A percentile compares a stretch with the other conserved stretches of the same genome.
Evolutionary conservation across 768 basidiomycete genomes (phyloP).

Genomic region (Amanita phalloides): DNA sequence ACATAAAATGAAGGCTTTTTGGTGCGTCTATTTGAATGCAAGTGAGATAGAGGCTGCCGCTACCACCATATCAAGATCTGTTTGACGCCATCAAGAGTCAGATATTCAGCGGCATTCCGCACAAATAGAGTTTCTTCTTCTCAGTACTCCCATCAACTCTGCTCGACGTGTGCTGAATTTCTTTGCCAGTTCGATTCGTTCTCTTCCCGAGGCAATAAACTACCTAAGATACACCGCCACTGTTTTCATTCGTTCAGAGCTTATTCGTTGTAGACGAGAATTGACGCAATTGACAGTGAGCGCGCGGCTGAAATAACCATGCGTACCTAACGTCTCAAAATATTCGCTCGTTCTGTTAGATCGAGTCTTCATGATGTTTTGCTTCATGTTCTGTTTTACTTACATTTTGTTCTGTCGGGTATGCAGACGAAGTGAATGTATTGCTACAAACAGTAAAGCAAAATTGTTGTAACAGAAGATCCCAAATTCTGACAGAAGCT

Average conservation of each 20-base stretch:
- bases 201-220: conserved; percentile 15
- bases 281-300: no score
- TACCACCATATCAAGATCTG: conserved; percentile 14
- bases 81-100: conserved; percentile 18
- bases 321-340: neutral
- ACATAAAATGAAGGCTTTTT: conserved; percentile 17
- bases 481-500: no score
- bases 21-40: conserved; percentile 14
- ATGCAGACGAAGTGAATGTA: no score
- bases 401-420: no score
- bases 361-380: no score
- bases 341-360: no score
- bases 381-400: no score
- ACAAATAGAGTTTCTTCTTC: conserved; percentile 20
- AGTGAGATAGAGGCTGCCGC: conserved; percentile 14
- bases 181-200: conserved; percentile 20
- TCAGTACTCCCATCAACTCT: conserved; percentile 1
- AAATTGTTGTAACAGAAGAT: no score
- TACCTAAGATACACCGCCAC: conserved; percentile 25
- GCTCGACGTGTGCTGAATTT: neutral
- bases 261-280: no score
- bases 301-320: conserved; percentile 16
- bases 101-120: conserved; percentile 15
- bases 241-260: conserved; percentile 14
- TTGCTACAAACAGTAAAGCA: no score